These are phyloP conservation scores for Mycena galopus DNA, from an alignment of 768 basidiomycete genomes.

Conservation along the genomic window DNA sequence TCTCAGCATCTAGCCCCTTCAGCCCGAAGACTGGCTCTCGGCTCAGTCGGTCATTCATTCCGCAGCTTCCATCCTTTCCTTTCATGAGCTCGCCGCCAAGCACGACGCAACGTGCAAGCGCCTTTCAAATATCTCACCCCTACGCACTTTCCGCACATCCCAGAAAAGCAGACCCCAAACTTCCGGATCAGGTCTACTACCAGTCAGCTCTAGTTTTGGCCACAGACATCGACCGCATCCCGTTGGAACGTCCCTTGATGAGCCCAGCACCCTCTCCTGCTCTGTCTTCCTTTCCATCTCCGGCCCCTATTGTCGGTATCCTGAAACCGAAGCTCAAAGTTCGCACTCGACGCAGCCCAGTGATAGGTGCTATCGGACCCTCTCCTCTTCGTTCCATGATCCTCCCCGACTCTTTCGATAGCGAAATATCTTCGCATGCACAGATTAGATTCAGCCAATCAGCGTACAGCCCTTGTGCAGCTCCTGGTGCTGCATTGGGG, in stretches of 20 bases:
- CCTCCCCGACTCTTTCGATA: constrained; percentile 48
- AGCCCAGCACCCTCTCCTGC: constrained; percentile 22
- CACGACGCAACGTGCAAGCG: constrained; percentile 24
- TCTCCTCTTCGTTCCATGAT: constrained; percentile 62
- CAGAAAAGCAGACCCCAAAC: constrained; percentile 29
- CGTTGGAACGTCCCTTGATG: constrained; percentile 10
- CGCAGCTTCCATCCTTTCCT: constrained; percentile 29
- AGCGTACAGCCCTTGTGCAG: background rate
- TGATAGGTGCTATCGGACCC: constrained; percentile 49
- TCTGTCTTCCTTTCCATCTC: constrained; percentile 24
- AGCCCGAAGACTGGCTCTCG: constrained; percentile 25
- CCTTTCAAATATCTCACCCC: constrained; percentile 46
- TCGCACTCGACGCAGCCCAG: constrained; percentile 52
- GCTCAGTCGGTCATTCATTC: constrained; percentile 33
- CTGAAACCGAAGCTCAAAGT: constrained; percentile 36
- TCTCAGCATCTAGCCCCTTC: constrained; percentile 16
- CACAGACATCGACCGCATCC: background rate
- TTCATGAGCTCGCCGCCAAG: constrained; percentile 21
- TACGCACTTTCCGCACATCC: constrained; percentile 41
- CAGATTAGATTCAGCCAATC: constrained; percentile 1
- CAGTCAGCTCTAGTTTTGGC: background rate
- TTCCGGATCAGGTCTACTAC: constrained; percentile 2
- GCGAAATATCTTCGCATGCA: constrained; percentile 27
- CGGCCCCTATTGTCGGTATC: constrained; percentile 19
- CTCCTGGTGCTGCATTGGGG: background rate